phyloP scores from a whole-genome alignment of 352 stramenopile species.

The Thraustotheca clavata region DNA sequence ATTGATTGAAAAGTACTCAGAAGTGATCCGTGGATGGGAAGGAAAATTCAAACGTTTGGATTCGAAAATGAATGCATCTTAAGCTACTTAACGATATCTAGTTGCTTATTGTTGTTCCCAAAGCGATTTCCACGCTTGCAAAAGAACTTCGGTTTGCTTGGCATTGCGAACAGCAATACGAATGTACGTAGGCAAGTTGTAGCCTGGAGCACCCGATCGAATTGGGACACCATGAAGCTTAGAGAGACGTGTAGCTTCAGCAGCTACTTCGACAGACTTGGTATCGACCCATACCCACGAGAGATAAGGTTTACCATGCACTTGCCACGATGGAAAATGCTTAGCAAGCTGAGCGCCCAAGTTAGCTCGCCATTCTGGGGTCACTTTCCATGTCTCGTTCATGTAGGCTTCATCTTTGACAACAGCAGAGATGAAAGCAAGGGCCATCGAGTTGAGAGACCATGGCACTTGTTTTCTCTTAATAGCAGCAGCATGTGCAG shows the following conservation, averaged over 20 bases:
- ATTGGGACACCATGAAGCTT: slow-evolving; percentile 81
- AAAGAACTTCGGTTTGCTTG: slow-evolving; percentile 56
- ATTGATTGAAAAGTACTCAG: slow-evolving; percentile 75
- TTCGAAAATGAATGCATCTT: slow-evolving; percentile 35
- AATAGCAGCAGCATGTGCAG: slow-evolving; percentile 64
- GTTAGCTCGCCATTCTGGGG: slow-evolving; percentile 62
- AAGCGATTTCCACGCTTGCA: slow-evolving; percentile 65
- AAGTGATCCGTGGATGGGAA: slow-evolving; percentile 77
- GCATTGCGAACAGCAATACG: slow-evolving; percentile 74
- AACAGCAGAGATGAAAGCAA: slow-evolving; percentile 77
- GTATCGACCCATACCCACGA: slow-evolving; percentile 88
- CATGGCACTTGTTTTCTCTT: slow-evolving; percentile 89
- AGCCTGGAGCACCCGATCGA: slow-evolving; percentile 77
- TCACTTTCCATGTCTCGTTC: slow-evolving; percentile 77
- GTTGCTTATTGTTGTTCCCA: slow-evolving; percentile 27
- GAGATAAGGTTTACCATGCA: slow-evolving; percentile 60
- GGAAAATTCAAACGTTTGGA: slow-evolving; percentile 77
- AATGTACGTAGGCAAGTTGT: slow-evolving; percentile 80
- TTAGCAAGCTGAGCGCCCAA: slow-evolving; percentile 39
- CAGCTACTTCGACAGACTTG: slow-evolving; percentile 41
- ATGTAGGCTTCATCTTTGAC: slow-evolving; percentile 73
- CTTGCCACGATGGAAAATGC: slow-evolving; percentile 61
- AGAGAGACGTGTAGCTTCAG: slow-evolving; percentile 56
- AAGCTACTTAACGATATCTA: not conserved
- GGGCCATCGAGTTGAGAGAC: slow-evolving; percentile 87